Conservation (phyloP, 23 red algal species). For the Gracilaria vermiculophylla region DNA sequence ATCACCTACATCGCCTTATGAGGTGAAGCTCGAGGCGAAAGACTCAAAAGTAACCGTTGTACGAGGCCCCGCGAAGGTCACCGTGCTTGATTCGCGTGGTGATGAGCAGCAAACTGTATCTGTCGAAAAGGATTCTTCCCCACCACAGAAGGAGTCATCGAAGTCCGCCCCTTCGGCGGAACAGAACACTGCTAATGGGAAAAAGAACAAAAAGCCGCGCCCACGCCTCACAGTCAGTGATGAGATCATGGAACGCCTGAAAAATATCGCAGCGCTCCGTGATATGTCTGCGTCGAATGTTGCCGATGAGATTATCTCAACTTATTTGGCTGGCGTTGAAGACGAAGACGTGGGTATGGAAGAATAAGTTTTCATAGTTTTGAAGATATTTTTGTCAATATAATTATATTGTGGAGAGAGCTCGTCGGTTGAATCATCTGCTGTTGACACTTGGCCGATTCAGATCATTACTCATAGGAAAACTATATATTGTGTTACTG, state of each 20-base stretch:
- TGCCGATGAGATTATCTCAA: slow-evolving; percentile 70
- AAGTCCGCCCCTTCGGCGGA: not conserved
- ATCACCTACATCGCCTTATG: not conserved
- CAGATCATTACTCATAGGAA: not conserved
- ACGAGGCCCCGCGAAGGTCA: not conserved
- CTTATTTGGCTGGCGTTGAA: slow-evolving; percentile 47
- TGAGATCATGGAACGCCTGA: slow-evolving; percentile 78
- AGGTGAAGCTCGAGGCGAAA: slow-evolving; percentile 1
- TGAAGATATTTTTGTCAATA: not conserved
- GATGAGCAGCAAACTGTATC: not conserved
- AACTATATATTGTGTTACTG: not conserved
- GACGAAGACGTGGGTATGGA: slow-evolving; percentile 49
- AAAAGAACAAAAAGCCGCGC: not conserved
- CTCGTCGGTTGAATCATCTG: not conserved
- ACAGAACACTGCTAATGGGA: not conserved
- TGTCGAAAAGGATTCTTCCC: not conserved
- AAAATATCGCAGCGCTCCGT: slow-evolving; percentile 59
- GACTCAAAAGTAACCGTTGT: not conserved
- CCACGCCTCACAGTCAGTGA: slow-evolving; percentile 71
- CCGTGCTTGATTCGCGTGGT: slow-evolving; percentile 1
- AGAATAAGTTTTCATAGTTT: not conserved
- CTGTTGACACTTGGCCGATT: not conserved
- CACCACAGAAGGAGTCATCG: not conserved
- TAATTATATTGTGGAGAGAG: not conserved
- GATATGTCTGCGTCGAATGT: slow-evolving; percentile 70